Conservation (phyloP, 306 rosid genomes). For the Ceratonia siliqua region DNA sequence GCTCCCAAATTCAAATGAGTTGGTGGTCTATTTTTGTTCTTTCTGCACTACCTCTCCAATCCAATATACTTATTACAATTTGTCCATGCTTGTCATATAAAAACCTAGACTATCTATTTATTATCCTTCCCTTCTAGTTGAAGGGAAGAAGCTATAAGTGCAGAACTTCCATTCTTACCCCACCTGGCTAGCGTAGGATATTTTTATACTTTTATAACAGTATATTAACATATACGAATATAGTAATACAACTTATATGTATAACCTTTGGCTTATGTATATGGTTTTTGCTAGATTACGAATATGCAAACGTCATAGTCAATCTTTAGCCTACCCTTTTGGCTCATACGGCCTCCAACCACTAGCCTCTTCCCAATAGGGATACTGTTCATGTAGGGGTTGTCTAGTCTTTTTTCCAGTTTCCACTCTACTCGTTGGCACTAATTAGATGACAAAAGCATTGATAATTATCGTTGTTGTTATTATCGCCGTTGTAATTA, state of each 20-base stretch:
- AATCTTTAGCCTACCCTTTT: conserved; percentile 38
- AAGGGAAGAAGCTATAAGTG: conserved; percentile 7
- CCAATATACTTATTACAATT: conserved; percentile 28
- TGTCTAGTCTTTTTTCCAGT: conserved; percentile 13
- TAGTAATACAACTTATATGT: conserved; percentile 15
- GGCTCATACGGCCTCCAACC: conserved; percentile 16
- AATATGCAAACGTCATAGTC: conserved; percentile 18
- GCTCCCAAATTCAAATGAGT: conserved; percentile 64
- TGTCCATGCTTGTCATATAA: background rate
- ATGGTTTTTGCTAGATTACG: conserved; percentile 18
- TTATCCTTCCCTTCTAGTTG: conserved; percentile 24
- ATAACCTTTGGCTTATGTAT: conserved; percentile 34
- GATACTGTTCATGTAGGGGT: conserved; percentile 32
- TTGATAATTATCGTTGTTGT: conserved; percentile 11
- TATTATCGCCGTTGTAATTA: conserved; percentile 38
- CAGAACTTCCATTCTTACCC: conserved; percentile 11
- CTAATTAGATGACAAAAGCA: conserved; percentile 25
- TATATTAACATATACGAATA: background rate
- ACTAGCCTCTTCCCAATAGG: background rate
- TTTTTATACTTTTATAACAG: background rate
- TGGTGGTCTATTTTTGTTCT: conserved; percentile 56
- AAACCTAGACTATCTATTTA: background rate
- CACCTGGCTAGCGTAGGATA: conserved; percentile 14
- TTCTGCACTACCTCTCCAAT: conserved; percentile 25
- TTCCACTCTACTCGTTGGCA: conserved; percentile 5